Conservation (phyloP, 176 grass and related monocot species). For the Thinopyrum elongatum region DNA sequence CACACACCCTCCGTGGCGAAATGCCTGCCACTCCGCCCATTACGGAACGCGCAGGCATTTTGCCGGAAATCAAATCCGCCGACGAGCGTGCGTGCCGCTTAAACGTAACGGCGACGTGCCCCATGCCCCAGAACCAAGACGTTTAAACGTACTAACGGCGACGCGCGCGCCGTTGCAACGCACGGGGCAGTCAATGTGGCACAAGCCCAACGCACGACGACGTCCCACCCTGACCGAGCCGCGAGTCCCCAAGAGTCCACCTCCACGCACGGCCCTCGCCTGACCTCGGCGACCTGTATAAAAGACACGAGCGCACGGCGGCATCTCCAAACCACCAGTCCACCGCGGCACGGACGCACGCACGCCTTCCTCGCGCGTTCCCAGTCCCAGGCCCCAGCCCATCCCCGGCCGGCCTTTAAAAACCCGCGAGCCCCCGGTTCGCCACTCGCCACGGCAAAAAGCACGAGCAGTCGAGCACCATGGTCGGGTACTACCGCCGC, state of each 20-base stretch:
- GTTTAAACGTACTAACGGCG: not conserved
- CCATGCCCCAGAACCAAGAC: not conserved
- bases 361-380: conserved; percentile 14
- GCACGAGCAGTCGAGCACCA: not conserved
- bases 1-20: not conserved
- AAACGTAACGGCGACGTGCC: not conserved
- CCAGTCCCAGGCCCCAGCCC: not conserved
- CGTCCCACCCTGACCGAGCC: not conserved
- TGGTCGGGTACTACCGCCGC: conserved; percentile 57
- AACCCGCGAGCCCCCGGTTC: not conserved
- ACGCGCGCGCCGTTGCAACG: not conserved
- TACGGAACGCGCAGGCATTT: not conserved
- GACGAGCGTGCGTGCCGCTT: no score
- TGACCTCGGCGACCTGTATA: not conserved
- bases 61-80: not conserved
- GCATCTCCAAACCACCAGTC: not conserved
- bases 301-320: not conserved
- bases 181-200: conserved; percentile 27
- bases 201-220: not conserved
- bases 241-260: not conserved
- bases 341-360: not conserved
- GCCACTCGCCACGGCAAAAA: not conserved
- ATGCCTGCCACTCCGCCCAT: conserved; percentile 12
- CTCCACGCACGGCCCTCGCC: not conserved
- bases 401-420: not conserved